These are phyloP conservation scores for Daldinia caldariorum DNA, from an alignment of 495 filamentous ascomycete species.

Conservation along the genomic window DNA sequence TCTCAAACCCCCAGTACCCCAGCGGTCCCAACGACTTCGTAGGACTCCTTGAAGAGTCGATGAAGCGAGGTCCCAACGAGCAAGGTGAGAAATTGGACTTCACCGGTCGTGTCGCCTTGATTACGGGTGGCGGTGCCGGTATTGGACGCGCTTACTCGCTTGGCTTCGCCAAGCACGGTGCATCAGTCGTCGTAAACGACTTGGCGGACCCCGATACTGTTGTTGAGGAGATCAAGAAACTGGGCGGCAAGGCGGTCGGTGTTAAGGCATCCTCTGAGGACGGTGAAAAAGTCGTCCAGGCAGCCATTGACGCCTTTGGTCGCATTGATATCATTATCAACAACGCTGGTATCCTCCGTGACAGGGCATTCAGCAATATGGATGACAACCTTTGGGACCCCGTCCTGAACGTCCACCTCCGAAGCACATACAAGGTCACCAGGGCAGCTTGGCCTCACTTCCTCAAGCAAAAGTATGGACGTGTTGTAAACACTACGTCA, in stretches of 20 bases:
- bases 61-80: constrained; percentile 77
- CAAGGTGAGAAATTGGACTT: constrained; percentile 84
- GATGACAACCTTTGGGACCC: constrained; percentile 92
- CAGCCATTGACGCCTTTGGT: constrained; percentile 91
- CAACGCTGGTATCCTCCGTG: constrained; percentile 96
- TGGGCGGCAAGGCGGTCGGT: constrained; percentile 89
- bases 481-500: constrained; percentile 94
- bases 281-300: constrained; percentile 90
- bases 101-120: constrained; percentile 87
- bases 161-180: constrained; percentile 89
- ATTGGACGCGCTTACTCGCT: constrained; percentile 94
- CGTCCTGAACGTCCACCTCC: constrained; percentile 90
- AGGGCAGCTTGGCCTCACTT: constrained; percentile 99
- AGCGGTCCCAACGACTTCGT: constrained; percentile 91
- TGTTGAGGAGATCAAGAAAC: constrained; percentile 89
- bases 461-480: constrained; percentile 98
- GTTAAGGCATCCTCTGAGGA: constrained; percentile 96
- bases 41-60: constrained; percentile 82
- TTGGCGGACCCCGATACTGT: constrained; percentile 91
- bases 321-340: constrained; percentile 95
- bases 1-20: constrained; percentile 84
- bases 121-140: constrained; percentile 93
- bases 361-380: constrained; percentile 99
- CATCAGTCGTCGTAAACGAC: constrained; percentile 94
- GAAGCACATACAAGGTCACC: constrained; percentile 95